Evolutionary conservation across 306 rosid species (phyloP).

Genomic region (Castanopsis chinensis): DNA sequence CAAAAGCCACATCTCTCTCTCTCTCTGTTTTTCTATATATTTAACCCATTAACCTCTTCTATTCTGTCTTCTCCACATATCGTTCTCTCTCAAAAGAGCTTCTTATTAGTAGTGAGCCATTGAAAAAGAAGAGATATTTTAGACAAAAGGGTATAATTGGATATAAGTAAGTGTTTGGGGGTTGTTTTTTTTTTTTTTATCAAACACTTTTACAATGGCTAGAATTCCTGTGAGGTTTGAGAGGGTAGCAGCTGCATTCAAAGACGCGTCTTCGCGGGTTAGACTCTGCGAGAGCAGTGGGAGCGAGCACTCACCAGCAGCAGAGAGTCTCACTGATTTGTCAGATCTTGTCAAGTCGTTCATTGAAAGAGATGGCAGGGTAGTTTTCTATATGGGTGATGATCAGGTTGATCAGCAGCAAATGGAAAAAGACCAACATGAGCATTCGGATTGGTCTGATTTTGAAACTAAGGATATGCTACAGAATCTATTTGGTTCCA

Average conservation of each 20-base stretch:
- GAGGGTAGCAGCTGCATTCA: slow-evolving; percentile 68
- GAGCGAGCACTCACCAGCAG: slow-evolving; percentile 61
- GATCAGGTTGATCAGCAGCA: not conserved
- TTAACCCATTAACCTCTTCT: not conserved
- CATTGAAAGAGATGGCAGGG: slow-evolving; percentile 48
- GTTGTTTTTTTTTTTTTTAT: too few relatives aligned
- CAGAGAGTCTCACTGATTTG: slow-evolving; percentile 52
- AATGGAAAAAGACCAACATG: slow-evolving; percentile 7
- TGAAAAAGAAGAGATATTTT: not conserved
- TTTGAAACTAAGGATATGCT: slow-evolving; percentile 40
- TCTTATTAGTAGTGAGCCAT: not conserved
- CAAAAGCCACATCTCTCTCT: not conserved
- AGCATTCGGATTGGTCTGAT: slow-evolving; percentile 33
- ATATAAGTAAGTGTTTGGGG: not conserved
- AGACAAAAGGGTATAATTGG: not conserved
- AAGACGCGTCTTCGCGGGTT: slow-evolving; percentile 39
- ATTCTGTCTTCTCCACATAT: not conserved
- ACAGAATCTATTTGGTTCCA: slow-evolving; percentile 24
- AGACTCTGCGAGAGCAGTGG: slow-evolving; percentile 76
- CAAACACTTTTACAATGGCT: slow-evolving; percentile 1
- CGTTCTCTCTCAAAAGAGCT: slow-evolving; percentile 1
- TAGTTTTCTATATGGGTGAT: not conserved
- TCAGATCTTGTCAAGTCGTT: slow-evolving; percentile 77
- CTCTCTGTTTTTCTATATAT: not conserved
- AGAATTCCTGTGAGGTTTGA: slow-evolving; percentile 52